These are phyloP conservation scores for Cercospora berteroae DNA, from an alignment of 2,329 filamentous ascomycete species.

Conservation along the genomic window DNA sequence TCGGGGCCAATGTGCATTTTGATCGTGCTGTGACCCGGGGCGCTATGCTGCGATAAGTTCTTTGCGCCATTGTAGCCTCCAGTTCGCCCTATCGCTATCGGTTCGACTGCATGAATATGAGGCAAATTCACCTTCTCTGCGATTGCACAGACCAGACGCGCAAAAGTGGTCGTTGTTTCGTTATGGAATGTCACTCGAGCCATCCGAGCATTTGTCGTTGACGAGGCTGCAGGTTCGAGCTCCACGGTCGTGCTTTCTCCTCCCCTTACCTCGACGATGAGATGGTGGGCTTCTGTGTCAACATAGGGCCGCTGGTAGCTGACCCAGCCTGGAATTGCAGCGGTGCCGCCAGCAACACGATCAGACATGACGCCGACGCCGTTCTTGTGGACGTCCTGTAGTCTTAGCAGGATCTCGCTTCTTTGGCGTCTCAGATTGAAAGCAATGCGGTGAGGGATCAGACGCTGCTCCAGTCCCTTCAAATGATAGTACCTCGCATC, in stretches of 20 bases:
- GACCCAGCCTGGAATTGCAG: conserved; percentile 56
- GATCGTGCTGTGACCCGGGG: conserved; percentile 68
- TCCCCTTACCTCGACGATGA: conserved; percentile 75
- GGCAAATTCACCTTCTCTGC: conserved; percentile 74
- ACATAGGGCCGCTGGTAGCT: conserved; percentile 81
- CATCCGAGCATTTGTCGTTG: conserved; percentile 17
- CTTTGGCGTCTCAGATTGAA: conserved; percentile 69
- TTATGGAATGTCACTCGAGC: conserved; percentile 68
- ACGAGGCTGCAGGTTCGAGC: conserved; percentile 17
- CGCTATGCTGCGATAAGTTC: neutral
- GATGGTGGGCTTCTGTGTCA: conserved; percentile 69
- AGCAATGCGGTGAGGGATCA: conserved; percentile 73
- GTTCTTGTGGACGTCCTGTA: conserved; percentile 86
- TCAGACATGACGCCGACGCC: conserved; percentile 68
- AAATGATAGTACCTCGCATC: conserved; percentile 94
- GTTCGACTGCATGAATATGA: conserved; percentile 57
- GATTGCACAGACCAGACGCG: conserved; percentile 75
- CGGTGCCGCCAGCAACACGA: neutral
- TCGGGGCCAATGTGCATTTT: conserved; percentile 62
- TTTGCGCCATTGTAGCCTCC: conserved; percentile 46
- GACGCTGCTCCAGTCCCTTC: conserved; percentile 81
- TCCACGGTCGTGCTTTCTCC: conserved; percentile 51
- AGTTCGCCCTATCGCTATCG: conserved; percentile 61
- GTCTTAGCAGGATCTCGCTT: conserved; percentile 72
- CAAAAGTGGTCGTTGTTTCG: conserved; percentile 66